Evolutionary conservation across 768 basidiomycete genomes (phyloP), one percentile per base, ranked within the genome.

Genomic region (Podaxis sp.): DNA sequence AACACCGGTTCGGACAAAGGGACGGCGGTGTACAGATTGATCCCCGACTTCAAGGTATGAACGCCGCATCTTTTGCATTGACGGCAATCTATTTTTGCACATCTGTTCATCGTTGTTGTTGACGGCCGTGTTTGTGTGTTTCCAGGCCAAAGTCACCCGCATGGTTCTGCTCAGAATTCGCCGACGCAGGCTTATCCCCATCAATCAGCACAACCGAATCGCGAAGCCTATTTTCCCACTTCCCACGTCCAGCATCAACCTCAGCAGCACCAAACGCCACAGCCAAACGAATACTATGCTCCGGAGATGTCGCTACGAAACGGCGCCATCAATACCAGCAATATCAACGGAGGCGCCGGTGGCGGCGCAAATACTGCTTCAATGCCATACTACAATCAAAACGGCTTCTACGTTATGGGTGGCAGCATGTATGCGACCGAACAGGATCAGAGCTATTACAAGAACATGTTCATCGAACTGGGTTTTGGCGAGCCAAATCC

Each of bases 401-500:
- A 73, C 27, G 69, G 70, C 61, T 74, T 71, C 25, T 75, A 33
- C 77, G 78, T 22, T 64, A 75, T 25, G 74, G 73, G 41, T 25
- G 36, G 47, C 74, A 78, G 22, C 76, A 77, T 61, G 38, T 77
- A 81, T 54, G 79, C 80, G 17, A 78, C 82, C 4, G 84, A 86
- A 65, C 77, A 80, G n/a, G 90, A 92, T 70, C 82, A 82, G 11
- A 78, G 84, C 58, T 92, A 92, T 72, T 90, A 85, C 80, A 83
- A 84, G 66, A 84, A 84, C 63, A 91, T 92, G 88, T 85, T 89
- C 66, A 74, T 86, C 50, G 89, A 91, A 66, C 81, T 90, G 15
- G 89, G 90, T 22, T 87, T 86, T 66, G 85, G 85, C 19, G 85
- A 80, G 46, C 46, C 57, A 43, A 46, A 68, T 66, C 37, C 67